Conservation (phyloP, 208 protist genomes). For the Crithidia mellificae region DNA sequence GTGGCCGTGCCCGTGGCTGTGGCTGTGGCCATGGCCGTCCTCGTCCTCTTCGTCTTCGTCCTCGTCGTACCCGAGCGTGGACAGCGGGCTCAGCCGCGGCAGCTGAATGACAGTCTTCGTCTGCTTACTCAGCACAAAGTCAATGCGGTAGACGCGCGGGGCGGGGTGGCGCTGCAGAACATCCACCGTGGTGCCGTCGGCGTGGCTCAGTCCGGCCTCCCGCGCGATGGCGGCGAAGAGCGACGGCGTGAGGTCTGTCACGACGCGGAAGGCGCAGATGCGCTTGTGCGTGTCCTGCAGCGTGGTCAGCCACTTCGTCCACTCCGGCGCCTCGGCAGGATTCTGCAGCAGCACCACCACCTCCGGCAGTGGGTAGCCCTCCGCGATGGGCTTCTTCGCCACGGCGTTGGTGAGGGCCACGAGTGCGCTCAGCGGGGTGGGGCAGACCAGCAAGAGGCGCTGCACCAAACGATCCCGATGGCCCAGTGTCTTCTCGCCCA, state of each 20-base stretch:
- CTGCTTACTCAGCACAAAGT: constrained; percentile 74
- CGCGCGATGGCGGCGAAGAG: constrained; percentile 56
- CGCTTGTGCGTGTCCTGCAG: constrained; percentile 23
- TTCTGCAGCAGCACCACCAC: constrained; percentile 54
- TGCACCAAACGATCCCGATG: constrained; percentile 71
- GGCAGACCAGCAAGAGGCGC: constrained; percentile 64
- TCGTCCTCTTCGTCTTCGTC: constrained; percentile 20
- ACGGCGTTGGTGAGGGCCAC: constrained; percentile 22
- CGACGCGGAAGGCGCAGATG: constrained; percentile 30
- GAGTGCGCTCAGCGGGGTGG: constrained; percentile 39
- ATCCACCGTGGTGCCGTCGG: constrained; percentile 62
- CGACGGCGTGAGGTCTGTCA: constrained; percentile 41
- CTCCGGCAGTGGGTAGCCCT: constrained; percentile 45
- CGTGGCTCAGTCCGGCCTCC: constrained; percentile 25
- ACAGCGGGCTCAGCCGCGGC: constrained; percentile 54
- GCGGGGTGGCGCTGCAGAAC: constrained; percentile 39
- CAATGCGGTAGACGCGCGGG: constrained; percentile 74
- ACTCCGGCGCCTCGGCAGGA: constrained; percentile 26
- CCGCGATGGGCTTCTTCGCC: constrained; percentile 14
- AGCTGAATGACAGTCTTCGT: constrained; percentile 79
- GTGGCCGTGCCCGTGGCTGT: constrained; percentile 23
- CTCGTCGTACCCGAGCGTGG: constrained; percentile 59
- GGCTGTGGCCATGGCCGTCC: constrained; percentile 26
- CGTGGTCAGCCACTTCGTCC: constrained; percentile 34
- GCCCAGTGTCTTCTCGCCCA: constrained; percentile 72